These are phyloP conservation scores for Lactarius hengduanensis DNA, from an alignment of 768 basidiomycete genomes.

Conservation along the genomic window DNA sequence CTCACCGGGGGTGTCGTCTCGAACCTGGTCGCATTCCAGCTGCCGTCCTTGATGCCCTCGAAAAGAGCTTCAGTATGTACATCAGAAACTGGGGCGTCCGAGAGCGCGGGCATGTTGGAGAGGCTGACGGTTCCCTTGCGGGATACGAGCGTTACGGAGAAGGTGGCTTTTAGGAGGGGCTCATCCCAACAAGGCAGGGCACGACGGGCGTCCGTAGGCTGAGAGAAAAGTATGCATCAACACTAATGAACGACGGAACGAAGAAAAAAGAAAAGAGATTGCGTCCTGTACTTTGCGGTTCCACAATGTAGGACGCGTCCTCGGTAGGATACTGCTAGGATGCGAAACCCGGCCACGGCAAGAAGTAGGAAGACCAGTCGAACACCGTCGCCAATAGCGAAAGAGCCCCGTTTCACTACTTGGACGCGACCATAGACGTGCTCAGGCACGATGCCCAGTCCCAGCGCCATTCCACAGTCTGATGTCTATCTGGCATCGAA, in stretches of 20 bases:
- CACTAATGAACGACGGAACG: background rate
- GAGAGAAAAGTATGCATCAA: background rate
- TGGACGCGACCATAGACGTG: background rate
- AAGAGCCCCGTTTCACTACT: background rate
- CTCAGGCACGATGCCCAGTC: background rate
- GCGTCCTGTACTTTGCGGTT: background rate
- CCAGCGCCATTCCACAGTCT: background rate
- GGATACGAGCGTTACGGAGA: conserved; percentile 75
- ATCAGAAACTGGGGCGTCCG: conserved; percentile 45
- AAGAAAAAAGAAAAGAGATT: background rate
- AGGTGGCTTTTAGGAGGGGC: conserved; percentile 85
- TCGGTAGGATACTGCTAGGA: background rate
- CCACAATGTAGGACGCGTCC: background rate
- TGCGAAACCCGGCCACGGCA: too few species aligned
- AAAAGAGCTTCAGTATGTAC: conserved; percentile 24
- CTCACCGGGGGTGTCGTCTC: conserved; percentile 68
- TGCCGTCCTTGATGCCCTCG: conserved; percentile 35
- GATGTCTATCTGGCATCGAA: background rate
- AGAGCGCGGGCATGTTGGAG: conserved; percentile 80
- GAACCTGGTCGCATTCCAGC: conserved; percentile 85
- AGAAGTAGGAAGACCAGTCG: background rate
- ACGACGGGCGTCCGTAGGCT: conserved; percentile 84
- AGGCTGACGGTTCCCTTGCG: conserved; percentile 70
- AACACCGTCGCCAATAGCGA: background rate
- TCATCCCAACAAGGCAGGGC: conserved; percentile 94